A percentile compares a stretch with the other conserved stretches of the same genome.
phyloP scores from a whole-genome alignment of 2,329 filamentous ascomycete genomes.

The Cytospora chrysosperma region DNA sequence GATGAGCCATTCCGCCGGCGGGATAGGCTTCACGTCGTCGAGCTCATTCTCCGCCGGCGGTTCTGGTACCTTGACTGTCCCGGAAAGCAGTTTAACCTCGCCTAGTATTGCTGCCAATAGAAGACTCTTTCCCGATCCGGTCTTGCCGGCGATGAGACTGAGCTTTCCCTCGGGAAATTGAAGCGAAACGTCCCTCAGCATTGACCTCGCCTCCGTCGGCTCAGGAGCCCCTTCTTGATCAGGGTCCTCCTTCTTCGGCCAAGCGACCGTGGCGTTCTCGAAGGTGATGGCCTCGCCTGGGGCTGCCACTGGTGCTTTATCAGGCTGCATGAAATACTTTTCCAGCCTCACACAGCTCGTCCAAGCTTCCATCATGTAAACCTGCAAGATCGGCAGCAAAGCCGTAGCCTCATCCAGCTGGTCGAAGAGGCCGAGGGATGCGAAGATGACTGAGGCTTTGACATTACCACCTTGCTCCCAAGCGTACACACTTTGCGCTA shows the following conservation, averaged over 20 bases:
- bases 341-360: constrained; percentile 37
- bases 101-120: constrained; percentile 40
- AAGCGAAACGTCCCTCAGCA: constrained; percentile 35
- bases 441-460: constrained; percentile 37
- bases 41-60: constrained; percentile 28
- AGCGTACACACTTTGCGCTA: constrained; percentile 35
- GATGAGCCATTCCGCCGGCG: constrained; percentile 35
- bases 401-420: constrained; percentile 36
- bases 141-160: constrained; percentile 39
- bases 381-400: constrained; percentile 34
- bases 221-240: constrained; percentile 23
- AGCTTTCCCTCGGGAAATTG: constrained; percentile 36
- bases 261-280: constrained; percentile 35
- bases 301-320: constrained; percentile 31
- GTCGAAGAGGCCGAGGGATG: constrained; percentile 37
- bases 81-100: constrained; percentile 39
- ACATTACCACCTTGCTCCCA: constrained; percentile 34
- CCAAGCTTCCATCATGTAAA: constrained; percentile 37
- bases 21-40: constrained; percentile 27
- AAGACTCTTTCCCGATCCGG: constrained; percentile 41
- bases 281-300: constrained; percentile 31
- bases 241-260: constrained; percentile 34
- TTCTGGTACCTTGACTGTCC: constrained; percentile 31
- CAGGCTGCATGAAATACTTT: constrained; percentile 35
- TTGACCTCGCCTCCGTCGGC: constrained; percentile 31